phyloP scores from a whole-genome alignment of 2,329 filamentous ascomycete species.

The Colletotrichum sp. region DNA sequence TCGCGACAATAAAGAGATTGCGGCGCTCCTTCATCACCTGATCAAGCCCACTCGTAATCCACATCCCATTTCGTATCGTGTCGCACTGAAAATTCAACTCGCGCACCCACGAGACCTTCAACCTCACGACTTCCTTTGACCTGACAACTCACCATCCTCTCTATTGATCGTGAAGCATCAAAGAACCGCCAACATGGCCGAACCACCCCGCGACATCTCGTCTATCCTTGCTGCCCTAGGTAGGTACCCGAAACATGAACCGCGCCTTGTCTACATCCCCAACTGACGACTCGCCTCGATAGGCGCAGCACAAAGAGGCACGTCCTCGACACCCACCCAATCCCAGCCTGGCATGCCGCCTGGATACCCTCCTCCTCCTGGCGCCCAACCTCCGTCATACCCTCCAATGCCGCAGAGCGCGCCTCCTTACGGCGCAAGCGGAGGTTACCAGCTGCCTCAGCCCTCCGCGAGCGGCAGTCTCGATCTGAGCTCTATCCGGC shows the following conservation, averaged over 20 bases:
- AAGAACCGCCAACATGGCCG: conserved; percentile 35
- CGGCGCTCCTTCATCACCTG: conserved; percentile 6
- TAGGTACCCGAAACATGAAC: conserved; percentile 33
- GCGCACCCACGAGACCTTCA: conserved; percentile 3
- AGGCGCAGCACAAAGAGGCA: conserved; percentile 50
- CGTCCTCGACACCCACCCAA: conserved; percentile 46
- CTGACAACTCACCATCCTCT: neutral
- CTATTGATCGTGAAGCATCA: neutral
- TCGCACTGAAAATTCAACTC: conserved; percentile 14
- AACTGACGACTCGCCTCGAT: conserved; percentile 15
- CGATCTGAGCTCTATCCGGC: conserved; percentile 81
- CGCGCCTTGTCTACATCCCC: conserved; percentile 14
- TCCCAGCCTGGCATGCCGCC: conserved; percentile 41
- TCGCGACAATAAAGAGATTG: neutral
- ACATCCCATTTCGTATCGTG: neutral
- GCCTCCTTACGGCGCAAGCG: conserved; percentile 38
- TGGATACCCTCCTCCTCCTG: conserved; percentile 44
- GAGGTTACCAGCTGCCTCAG: conserved; percentile 61
- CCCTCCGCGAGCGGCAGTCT: conserved; percentile 77
- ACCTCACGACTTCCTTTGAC: neutral
- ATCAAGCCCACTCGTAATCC: conserved; percentile 9
- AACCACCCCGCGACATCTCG: conserved; percentile 46
- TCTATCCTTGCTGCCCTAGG: conserved; percentile 55
- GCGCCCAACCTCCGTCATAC: conserved; percentile 38
- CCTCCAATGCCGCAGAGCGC: conserved; percentile 41